Conservation (phyloP, 2,329 filamentous ascomycete species). For the Ceratocystis albifundus region DNA sequence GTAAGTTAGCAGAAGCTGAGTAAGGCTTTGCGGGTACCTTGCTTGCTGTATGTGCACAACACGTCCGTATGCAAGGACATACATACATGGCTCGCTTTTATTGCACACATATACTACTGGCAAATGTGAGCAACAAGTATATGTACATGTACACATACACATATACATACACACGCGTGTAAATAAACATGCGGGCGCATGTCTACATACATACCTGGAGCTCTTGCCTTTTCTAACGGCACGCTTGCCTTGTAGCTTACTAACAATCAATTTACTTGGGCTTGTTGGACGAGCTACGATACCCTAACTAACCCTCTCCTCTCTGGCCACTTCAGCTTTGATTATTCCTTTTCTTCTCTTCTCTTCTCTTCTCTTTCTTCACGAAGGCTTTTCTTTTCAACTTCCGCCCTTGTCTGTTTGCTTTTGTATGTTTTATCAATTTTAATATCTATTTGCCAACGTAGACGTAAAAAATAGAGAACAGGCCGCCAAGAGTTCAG, state of each 20-base stretch:
- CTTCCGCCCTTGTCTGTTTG: not conserved
- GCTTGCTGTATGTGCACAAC: not conserved
- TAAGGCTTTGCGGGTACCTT: conserved; percentile 10
- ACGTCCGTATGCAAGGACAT: not conserved
- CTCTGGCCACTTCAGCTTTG: not conserved
- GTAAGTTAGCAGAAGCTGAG: not conserved
- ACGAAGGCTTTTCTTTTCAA: no score
- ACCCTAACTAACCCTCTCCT: not conserved
- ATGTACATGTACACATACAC: not conserved
- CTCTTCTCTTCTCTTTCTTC: no score
- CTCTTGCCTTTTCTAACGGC: no score
- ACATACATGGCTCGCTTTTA: not conserved
- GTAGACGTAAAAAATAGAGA: not conserved
- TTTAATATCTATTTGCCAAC: not conserved
- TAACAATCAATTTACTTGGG: no score
- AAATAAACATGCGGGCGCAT: not conserved
- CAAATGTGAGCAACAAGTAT: not conserved
- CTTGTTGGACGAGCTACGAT: no score
- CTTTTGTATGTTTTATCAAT: not conserved
- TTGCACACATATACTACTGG: not conserved
- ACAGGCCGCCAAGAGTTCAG: not conserved
- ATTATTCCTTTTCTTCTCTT: no score
- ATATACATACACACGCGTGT: not conserved
- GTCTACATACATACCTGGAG: not conserved
- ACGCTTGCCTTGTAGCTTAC: no score